Percentiles rank a stretch among this genome's conserved stretches.
Conservation (phyloP, 2,329 filamentous ascomycete species). For the Alternaria arborescens region DNA sequence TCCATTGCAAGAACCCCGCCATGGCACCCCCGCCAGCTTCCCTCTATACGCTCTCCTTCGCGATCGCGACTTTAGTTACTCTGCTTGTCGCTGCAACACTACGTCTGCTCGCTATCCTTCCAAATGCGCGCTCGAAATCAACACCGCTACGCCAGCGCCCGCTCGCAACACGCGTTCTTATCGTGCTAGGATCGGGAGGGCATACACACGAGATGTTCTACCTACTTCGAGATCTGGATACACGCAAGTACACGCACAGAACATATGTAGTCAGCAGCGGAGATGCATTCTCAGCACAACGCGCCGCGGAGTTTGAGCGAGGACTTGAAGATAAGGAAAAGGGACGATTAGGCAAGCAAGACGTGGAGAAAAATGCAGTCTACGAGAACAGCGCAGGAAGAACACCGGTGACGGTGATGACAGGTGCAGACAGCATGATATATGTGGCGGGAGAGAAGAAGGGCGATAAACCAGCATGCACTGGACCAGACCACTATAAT, state of each 20-base stretch:
- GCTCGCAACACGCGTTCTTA: conserved; percentile 68
- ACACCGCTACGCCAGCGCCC: conserved; percentile 34
- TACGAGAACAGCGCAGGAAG: background rate
- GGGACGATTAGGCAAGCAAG: conserved; percentile 2
- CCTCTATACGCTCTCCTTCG: conserved; percentile 38
- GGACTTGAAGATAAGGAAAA: conserved; percentile 35
- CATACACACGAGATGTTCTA: conserved; percentile 95
- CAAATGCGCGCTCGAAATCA: conserved; percentile 37
- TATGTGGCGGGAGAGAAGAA: background rate
- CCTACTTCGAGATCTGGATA: conserved; percentile 71
- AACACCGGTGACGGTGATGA: conserved; percentile 7
- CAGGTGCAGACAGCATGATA: conserved; percentile 8
- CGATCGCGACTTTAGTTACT: conserved; percentile 46
- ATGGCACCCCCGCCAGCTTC: conserved; percentile 32
- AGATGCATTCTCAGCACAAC: conserved; percentile 74
- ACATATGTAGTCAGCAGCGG: conserved; percentile 84
- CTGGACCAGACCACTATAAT: conserved; percentile 61
- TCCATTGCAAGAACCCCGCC: conserved; percentile 9
- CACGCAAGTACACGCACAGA: conserved; percentile 64
- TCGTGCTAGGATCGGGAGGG: conserved; percentile 90
- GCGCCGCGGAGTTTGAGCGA: conserved; percentile 71
- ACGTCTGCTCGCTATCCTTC: conserved; percentile 54
- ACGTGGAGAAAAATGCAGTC: conserved; percentile 2
- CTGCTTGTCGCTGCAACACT: conserved; percentile 45
- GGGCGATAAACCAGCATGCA: conserved; percentile 12